phyloP scores from a whole-genome alignment of 2,329 filamentous ascomycete genomes.

The Botrytis paeoniae region DNA sequence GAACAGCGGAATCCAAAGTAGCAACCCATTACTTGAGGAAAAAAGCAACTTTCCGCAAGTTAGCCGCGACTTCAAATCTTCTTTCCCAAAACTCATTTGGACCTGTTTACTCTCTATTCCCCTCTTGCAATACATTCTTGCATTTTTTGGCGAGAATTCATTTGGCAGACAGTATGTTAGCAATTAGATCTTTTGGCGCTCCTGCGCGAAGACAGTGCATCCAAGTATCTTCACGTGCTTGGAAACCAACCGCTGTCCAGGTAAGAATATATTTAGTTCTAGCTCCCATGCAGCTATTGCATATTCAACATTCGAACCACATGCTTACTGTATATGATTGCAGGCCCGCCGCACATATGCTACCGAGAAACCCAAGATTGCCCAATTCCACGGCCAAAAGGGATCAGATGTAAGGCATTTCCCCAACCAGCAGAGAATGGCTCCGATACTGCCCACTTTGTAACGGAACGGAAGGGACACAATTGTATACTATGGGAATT shows the following conservation, averaged over 20 bases:
- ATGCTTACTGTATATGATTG: constrained; percentile 27
- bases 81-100: constrained; percentile 20
- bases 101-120: constrained; percentile 22
- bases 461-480: constrained; percentile 22
- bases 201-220: constrained; percentile 76
- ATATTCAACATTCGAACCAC: constrained; percentile 9
- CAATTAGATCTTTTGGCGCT: constrained; percentile 72
- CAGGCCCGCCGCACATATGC: constrained; percentile 62
- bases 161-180: constrained; percentile 65
- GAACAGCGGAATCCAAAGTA: constrained; percentile 16
- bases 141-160: constrained; percentile 5
- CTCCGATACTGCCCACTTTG: background rate
- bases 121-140: constrained; percentile 1
- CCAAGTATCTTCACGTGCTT: constrained; percentile 61
- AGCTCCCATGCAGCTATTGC: constrained; percentile 21
- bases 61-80: constrained; percentile 22
- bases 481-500: constrained; percentile 26
- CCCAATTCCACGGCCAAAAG: constrained; percentile 91
- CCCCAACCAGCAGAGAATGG: constrained; percentile 21
- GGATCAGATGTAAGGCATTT: constrained; percentile 70
- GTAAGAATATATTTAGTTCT: constrained; percentile 44
- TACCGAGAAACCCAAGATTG: constrained; percentile 65
- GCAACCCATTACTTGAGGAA: constrained; percentile 20
- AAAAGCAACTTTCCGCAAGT: constrained; percentile 23
- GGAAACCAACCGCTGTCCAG: constrained; percentile 51